Evolutionary conservation across 352 stramenopile species (phyloP), one percentile per base, ranked within the genome.

Genomic region (Pythium biforme): DNA sequence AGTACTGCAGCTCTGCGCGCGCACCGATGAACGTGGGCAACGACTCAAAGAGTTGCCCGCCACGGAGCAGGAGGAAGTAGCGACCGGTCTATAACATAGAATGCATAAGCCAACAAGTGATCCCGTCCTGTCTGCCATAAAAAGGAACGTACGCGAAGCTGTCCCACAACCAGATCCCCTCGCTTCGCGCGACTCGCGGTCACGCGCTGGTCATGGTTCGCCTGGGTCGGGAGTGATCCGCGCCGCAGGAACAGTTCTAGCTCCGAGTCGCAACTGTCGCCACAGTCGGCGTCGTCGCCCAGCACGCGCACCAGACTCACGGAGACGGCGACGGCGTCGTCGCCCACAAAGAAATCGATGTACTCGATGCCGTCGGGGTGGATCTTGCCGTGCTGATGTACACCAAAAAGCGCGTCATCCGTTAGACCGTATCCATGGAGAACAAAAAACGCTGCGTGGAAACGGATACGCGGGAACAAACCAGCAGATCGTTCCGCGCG

Each of bases 291-390:
- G 10, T 39, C 34, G 12, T 57, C 45, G 25, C 10, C 9, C 8
- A 25, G 12, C 1, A 50, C 23, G 11, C 39, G 40, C 20, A 27
- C 39, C 22, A 66, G 10, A 27, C 40, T n/a, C 40, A 66, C 39
- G 4, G 20, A 11, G 20, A 66, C 59, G 3, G 14, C 12, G 4
- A 49, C 49, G 11, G 60, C 43, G 10, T 63, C 31, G n/a, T 69
- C 62, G 12, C 47, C 19, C 15, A 64, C 62, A 12, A 37, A 3
- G 25, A 74, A 74, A 27, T 74, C 67, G 48, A 70, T 68, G 45
- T 68, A 70, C 48, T 70, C 62, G 61, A 74, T 19, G 33, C 62
- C 67, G 37, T 74, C 67, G 7, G 56, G 25, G 14, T 49, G 26
- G 61, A 70, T 49, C 34, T 57, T 63, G 29, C 62, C 67, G 41